Conservation (phyloP, 1,139 yeast species). For the Geotrichum fermentans region DNA sequence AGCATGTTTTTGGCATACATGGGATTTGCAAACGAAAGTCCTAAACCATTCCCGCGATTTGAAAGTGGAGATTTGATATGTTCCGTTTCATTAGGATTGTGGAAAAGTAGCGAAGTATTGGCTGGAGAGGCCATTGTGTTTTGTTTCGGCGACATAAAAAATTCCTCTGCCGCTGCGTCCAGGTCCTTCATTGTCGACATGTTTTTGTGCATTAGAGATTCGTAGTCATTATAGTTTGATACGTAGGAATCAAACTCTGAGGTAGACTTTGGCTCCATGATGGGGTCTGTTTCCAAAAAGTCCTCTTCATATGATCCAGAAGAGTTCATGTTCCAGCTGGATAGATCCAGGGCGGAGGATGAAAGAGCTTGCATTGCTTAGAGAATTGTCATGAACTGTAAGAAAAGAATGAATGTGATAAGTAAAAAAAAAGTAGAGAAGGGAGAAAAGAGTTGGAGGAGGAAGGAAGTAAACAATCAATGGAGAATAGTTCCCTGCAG, state of each 20-base stretch:
- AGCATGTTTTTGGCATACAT: background rate
- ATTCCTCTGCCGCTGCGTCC: constrained; percentile 16
- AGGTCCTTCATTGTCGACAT: constrained; percentile 13
- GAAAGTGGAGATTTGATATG: constrained; percentile 8
- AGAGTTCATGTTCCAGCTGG: constrained; percentile 18
- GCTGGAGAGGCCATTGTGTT: constrained; percentile 12
- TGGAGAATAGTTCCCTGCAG: background rate
- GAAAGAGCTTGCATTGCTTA: constrained; percentile 9
- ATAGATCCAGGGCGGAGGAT: constrained; percentile 15
- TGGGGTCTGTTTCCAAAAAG: constrained; percentile 16
- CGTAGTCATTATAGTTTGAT: constrained; percentile 10
- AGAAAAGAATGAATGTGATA: background rate
- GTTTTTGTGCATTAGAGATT: constrained; percentile 8
- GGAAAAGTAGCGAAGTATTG: constrained; percentile 11
- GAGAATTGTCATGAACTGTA: background rate
- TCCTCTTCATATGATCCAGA: constrained; percentile 17
- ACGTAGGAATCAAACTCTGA: constrained; percentile 16
- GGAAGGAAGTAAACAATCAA: background rate
- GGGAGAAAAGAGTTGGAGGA: background rate
- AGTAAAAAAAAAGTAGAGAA: background rate
- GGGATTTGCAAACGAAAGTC: constrained; percentile 12
- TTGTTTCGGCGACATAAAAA: constrained; percentile 20
- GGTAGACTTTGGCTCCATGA: constrained; percentile 12
- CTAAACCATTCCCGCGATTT: constrained; percentile 7
- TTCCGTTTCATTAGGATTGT: constrained; percentile 3